Evolutionary conservation across 2,329 filamentous ascomycete species (phyloP), one percentile per base, ranked within the genome.

Genomic region (Claviceps humidiphila): DNA sequence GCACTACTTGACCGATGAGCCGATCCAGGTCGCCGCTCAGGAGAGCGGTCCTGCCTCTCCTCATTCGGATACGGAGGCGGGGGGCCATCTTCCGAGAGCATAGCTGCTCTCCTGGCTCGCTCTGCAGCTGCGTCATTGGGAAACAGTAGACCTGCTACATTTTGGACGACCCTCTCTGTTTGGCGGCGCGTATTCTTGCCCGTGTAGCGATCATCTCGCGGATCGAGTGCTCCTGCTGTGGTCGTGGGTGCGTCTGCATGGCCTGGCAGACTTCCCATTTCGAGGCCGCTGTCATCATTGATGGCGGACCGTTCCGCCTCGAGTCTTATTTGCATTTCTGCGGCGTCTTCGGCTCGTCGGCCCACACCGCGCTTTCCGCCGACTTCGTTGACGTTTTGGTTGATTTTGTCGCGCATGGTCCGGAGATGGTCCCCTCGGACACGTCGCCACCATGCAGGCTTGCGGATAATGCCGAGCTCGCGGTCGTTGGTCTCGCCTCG

Each of bases 391-490:
- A 80, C 77, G 52, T 81, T 80, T 51, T 72, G 71, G 47, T 71
- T 64, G 44, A 81, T 74, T 54, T 71, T 72, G 55, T 80, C 77
- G 48, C 74, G 72, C 66, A 80, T 70, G 48, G 60, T 63, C 51
- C 67, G 64, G 30, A 69, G 61, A 48, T 68, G 64, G 6, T 77
- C 71, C 47, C 71, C 72, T 44, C 73, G 71, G 44, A 74, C 62
- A 43, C 77, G 73, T 17, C 69, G 71, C 84, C 84, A 87, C 84
- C 84, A 87, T 5, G 74, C 73, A 0, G 84, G 84, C 61, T 81
- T 82, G 50, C 72, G 69, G 9, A 74, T 69, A 50, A 83, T 66
- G 50, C 82, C 81, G 9, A 87, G 73, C 51, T 84, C 80, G 5
- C 70, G 72, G 61, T 87, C 80, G 17, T 76, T 65, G 24, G 70